Evolutionary conservation across 2,329 filamentous ascomycete genomes (phyloP).

Genomic region (Ceratocystiopsis sp.): DNA sequence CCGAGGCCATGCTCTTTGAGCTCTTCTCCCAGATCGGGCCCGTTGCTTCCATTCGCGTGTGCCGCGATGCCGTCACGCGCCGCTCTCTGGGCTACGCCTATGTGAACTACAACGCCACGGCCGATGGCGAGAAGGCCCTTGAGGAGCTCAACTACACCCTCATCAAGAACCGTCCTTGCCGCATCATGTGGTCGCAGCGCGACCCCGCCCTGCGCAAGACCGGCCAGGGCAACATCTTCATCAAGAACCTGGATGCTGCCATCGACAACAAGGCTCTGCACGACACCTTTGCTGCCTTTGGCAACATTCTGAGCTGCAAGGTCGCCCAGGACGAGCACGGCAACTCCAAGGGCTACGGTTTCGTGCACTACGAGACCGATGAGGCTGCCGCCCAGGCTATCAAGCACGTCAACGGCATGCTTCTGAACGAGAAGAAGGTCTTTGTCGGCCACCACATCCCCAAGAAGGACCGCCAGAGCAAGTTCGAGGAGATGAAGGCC

Average conservation of each 20-base stretch:
- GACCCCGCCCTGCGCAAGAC: constrained; percentile 98
- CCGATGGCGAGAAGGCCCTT: constrained; percentile 92
- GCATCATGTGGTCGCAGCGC: constrained; percentile 99
- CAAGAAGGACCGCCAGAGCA: constrained; percentile 99
- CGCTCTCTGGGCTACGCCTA: constrained; percentile 98
- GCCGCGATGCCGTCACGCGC: constrained; percentile 95
- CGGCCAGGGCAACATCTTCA: constrained; percentile 98
- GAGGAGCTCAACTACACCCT: constrained; percentile 99
- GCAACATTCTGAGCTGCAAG: constrained; percentile 99
- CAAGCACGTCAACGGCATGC: constrained; percentile 99
- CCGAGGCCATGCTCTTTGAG: constrained; percentile 99
- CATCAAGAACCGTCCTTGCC: constrained; percentile 97
- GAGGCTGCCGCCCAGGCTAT: constrained; percentile 94
- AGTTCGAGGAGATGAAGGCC: constrained; percentile 99
- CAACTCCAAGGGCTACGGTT: constrained; percentile 96
- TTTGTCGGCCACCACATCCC: constrained; percentile 98
- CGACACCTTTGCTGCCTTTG: constrained; percentile 96
- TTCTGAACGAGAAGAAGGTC: constrained; percentile 99
- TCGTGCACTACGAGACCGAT: constrained; percentile 98
- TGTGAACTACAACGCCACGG: constrained; percentile 98
- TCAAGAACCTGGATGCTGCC: constrained; percentile 97
- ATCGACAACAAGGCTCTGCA: constrained; percentile 99
- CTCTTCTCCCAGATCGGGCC: constrained; percentile 98
- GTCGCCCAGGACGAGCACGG: constrained; percentile 94
- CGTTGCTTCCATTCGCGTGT: constrained; percentile 97